Evolutionary conservation across 169 alveolate species (phyloP).

Genomic region (Eimeria necatrix): DNA sequence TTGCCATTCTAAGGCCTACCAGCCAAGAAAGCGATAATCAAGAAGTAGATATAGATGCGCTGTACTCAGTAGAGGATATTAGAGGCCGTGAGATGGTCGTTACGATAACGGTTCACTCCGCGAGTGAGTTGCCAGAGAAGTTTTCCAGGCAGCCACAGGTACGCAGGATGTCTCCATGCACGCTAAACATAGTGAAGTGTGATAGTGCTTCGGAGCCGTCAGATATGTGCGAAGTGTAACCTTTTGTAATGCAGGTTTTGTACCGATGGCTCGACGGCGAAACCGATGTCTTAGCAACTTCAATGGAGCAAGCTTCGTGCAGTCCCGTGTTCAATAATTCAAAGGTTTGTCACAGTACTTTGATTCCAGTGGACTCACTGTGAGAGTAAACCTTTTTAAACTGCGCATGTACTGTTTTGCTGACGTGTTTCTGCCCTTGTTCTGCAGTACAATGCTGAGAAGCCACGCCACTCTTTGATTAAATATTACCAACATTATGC

Average conservation of each 20-base stretch:
- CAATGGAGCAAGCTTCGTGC: conserved; percentile 45
- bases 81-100: conserved; percentile 65
- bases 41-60: conserved; percentile 52
- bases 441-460: too few relatives aligned
- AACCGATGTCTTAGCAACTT: conserved; percentile 28
- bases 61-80: conserved; percentile 73
- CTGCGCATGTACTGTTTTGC: too few relatives aligned
- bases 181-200: too few relatives aligned
- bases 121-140: conserved; percentile 73
- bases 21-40: not conserved
- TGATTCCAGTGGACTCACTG: not conserved
- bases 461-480: too few relatives aligned
- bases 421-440: too few relatives aligned
- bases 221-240: not conserved
- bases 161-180: not conserved
- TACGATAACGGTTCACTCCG: conserved; percentile 76
- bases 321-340: conserved; percentile 27
- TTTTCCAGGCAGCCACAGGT: conserved; percentile 64
- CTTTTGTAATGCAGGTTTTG: conserved; percentile 39
- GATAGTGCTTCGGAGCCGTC: not conserved
- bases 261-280: conserved; percentile 71
- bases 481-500: too few relatives aligned
- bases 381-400: too few relatives aligned
- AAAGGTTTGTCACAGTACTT: conserved; percentile 36
- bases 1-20: not conserved